Conservation (phyloP, 2,329 filamentous ascomycete species). For the Alternaria brassicae region DNA sequence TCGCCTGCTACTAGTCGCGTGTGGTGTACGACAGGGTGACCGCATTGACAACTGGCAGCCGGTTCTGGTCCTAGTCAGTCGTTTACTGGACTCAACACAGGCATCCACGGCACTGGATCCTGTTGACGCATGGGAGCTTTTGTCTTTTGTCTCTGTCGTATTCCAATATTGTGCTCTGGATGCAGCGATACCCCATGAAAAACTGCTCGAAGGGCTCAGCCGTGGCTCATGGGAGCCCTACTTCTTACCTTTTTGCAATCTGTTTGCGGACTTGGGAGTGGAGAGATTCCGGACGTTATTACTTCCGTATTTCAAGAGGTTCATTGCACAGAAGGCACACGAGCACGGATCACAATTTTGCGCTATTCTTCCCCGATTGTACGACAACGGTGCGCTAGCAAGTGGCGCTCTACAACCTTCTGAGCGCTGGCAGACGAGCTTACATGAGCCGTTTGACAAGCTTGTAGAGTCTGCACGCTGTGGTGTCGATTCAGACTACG, state of each 20-base stretch:
- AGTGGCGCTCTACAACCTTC: conserved; percentile 31
- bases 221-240: conserved; percentile 70
- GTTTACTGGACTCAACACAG: conserved; percentile 45
- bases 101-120: conserved; percentile 42
- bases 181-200: conserved; percentile 73
- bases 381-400: conserved; percentile 29
- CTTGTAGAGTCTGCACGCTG: conserved; percentile 42
- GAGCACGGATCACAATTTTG: conserved; percentile 41
- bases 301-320: conserved; percentile 83
- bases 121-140: conserved; percentile 42
- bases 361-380: conserved; percentile 40
- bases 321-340: conserved; percentile 63
- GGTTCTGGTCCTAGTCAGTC: conserved; percentile 59
- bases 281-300: conserved; percentile 81
- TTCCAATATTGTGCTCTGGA: conserved; percentile 82
- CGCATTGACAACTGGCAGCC: conserved; percentile 75
- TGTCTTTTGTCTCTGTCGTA: conserved; percentile 65
- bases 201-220: conserved; percentile 69
- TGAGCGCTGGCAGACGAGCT: conserved; percentile 49
- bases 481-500: conserved; percentile 15
- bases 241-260: conserved; percentile 86
- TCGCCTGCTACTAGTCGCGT: conserved; percentile 69
- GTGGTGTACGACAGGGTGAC: conserved; percentile 81
- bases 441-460: conserved; percentile 72
- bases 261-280: conserved; percentile 75